These are phyloP conservation scores for Pichia californica DNA, from an alignment of 805 yeast genomes.

Conservation along the genomic window DNA sequence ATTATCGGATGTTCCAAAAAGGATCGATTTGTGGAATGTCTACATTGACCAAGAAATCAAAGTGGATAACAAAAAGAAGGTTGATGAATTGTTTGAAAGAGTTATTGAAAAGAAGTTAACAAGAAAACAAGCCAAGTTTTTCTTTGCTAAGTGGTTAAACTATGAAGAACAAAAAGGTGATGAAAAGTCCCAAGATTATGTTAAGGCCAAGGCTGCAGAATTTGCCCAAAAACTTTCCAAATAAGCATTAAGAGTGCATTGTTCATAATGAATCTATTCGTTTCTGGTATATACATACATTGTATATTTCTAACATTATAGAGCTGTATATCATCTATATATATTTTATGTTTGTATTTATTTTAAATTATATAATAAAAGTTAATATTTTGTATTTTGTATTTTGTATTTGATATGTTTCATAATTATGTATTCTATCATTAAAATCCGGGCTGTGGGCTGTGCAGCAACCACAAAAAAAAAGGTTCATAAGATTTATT, in stretches of 20 bases:
- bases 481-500: too few species aligned
- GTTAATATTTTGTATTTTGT: too few species aligned
- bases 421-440: too few species aligned
- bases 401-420: too few species aligned
- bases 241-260: neutral
- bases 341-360: too few species aligned
- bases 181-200: constrained; percentile 67
- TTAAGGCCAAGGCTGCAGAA: constrained; percentile 85
- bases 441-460: too few species aligned
- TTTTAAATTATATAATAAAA: too few species aligned
- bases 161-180: constrained; percentile 69
- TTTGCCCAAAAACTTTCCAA: constrained; percentile 33
- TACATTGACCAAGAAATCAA: constrained; percentile 92
- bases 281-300: neutral
- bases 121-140: constrained; percentile 87
- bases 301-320: neutral
- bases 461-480: too few species aligned
- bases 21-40: constrained; percentile 92
- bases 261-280: neutral
- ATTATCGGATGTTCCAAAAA: constrained; percentile 81
- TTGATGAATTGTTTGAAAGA: constrained; percentile 79
- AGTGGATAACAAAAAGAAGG: constrained; percentile 54
- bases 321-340: too few species aligned
- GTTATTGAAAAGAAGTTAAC: constrained; percentile 60
- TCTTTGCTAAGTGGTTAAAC: constrained; percentile 86